Evolutionary conservation across 208 protist genomes (phyloP).

Genomic region (Tritrichomonas foetus): DNA sequence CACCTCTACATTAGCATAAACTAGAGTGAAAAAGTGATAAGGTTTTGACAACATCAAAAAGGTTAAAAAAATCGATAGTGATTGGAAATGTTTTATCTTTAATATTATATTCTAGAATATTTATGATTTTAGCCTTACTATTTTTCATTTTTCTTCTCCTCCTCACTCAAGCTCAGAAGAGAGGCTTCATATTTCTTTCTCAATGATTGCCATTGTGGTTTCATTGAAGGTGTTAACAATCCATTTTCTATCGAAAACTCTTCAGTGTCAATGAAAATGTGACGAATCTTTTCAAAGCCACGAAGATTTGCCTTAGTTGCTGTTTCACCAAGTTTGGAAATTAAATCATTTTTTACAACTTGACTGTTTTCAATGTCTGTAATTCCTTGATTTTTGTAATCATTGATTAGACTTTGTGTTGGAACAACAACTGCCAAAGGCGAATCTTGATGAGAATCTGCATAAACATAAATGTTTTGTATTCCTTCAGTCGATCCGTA

Average conservation of each 20-base stretch:
- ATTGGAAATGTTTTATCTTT: too few species aligned
- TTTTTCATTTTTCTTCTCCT: too few species aligned
- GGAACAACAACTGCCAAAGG: neutral
- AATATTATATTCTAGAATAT: too few species aligned
- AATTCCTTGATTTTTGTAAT: neutral
- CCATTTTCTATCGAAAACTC: constrained; percentile 36
- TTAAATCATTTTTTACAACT: neutral
- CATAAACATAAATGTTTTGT: neutral
- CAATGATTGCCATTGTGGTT: neutral
- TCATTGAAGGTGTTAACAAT: neutral
- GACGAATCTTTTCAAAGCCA: neutral
- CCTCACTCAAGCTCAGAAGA: neutral
- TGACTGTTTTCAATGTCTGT: neutral
- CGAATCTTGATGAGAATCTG: neutral
- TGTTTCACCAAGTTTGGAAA: neutral
- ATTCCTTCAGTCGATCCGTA: neutral
- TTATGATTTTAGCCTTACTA: too few species aligned
- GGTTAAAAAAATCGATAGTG: too few species aligned
- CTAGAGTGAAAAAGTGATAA: too few species aligned
- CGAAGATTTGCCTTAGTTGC: neutral
- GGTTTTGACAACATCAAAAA: too few species aligned
- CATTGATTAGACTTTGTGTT: neutral
- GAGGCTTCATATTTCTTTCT: neutral
- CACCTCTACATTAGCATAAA: too few species aligned
- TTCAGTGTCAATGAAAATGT: neutral